Evolutionary conservation across 1,139 yeast genomes (phyloP).

Genomic region (Yamadazyma dushanensis): DNA sequence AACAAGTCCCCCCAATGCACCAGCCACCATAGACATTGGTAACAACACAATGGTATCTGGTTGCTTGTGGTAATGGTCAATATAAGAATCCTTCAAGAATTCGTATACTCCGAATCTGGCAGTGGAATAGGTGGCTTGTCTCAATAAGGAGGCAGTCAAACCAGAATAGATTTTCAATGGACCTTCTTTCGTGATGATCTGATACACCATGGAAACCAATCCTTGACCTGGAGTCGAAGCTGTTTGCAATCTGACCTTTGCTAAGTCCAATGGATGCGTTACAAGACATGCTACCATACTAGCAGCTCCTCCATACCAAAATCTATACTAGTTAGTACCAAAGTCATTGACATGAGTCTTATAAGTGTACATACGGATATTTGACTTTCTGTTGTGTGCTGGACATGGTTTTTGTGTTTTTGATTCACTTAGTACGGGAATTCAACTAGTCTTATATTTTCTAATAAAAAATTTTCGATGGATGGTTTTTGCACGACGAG

Average conservation of each 20-base stretch:
- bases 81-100: constrained; percentile 57
- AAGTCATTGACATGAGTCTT: not conserved
- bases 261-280: constrained; percentile 76
- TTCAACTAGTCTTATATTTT: constrained; percentile 1
- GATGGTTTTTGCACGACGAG: not conserved
- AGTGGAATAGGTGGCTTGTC: constrained; percentile 89
- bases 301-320: constrained; percentile 61
- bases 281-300: constrained; percentile 65
- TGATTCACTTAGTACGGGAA: not conserved
- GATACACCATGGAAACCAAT: constrained; percentile 57
- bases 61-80: constrained; percentile 35
- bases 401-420: constrained; percentile 8
- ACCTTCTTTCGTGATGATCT: constrained; percentile 66
- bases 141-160: constrained; percentile 72
- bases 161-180: constrained; percentile 73
- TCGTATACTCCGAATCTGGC: constrained; percentile 86
- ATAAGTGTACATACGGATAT: constrained; percentile 15
- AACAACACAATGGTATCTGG: constrained; percentile 49
- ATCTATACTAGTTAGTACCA: constrained; percentile 22
- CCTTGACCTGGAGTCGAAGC: constrained; percentile 65
- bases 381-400: constrained; percentile 13
- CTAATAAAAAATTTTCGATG: constrained; percentile 1
- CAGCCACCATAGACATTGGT: constrained; percentile 81
- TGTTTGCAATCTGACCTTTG: constrained; percentile 82
- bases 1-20: constrained; percentile 78